Conservation (phyloP, 176 grass and related monocot species). For the Puya raimondii region DNA sequence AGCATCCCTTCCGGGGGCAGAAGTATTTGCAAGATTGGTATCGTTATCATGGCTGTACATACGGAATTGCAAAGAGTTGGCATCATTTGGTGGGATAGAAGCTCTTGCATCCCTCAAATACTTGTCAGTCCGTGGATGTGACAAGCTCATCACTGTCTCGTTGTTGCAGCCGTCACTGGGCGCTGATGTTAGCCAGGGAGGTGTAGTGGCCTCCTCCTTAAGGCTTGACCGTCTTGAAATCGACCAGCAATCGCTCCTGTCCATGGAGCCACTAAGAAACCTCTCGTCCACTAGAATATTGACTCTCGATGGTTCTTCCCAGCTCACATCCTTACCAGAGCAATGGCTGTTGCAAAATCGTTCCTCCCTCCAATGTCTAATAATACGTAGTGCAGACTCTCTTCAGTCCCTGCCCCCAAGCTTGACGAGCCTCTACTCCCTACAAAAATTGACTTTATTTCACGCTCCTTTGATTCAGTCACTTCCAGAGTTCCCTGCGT, state of each 20-base stretch:
- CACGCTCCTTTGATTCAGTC: not conserved
- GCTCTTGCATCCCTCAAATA: not conserved
- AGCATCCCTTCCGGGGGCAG: not conserved
- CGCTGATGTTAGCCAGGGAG: not conserved
- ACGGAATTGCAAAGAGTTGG: not conserved
- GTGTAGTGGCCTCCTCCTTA: not conserved
- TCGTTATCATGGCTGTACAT: not conserved
- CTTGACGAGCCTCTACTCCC: slow-evolving; percentile 5
- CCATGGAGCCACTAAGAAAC: not conserved
- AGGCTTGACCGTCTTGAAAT: not conserved
- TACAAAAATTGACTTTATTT: not conserved
- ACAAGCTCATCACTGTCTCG: not conserved
- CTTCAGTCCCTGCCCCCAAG: not conserved
- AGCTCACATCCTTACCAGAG: not conserved
- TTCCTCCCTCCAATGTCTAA: not conserved
- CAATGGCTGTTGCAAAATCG: slow-evolving; percentile 1
- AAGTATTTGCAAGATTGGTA: not conserved
- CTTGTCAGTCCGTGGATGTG: not conserved
- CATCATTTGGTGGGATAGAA: slow-evolving; percentile 5
- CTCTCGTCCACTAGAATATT: not conserved
- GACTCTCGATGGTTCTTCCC: not conserved
- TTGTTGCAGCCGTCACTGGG: not conserved
- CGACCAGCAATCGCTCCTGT: not conserved
- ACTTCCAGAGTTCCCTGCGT: not conserved
- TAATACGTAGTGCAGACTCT: not conserved